Base-by-base conservation (phyloP, 2,329 filamentous ascomycete genomes). In the Aspergillus sp. region DNA sequence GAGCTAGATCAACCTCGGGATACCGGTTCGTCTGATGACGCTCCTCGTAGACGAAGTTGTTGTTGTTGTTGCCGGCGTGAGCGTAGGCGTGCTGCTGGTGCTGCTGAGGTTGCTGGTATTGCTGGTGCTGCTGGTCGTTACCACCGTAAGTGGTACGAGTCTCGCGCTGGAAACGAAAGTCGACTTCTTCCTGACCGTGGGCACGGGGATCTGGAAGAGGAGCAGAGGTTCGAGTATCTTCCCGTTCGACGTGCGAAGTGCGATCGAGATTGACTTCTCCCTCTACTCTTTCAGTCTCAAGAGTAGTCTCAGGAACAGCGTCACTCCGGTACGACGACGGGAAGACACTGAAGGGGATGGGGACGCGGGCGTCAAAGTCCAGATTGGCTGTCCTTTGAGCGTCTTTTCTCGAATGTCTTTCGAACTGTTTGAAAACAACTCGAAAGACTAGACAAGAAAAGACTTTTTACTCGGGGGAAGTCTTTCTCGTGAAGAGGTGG, bases 291-390 rank as follows among this genome's bases (percentile, higher is more conserved):
- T 56, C 61, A 46, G 63, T 24, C 76, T 87, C 88, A 72, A 86
- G 81, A 80, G 87, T 87, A 79, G 84, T 81, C 77, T 85, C 81
- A 75, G 82, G 84, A 79, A 84, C 83, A 82, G 84, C 83, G 82
- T 87, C 85, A 85, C 85, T 88, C 82, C 90, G 87, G 87, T 97
- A 98, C 82, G 92, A 91, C 82, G 92, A 96, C 85, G 94, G 94
- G 88, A 98, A 97, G 90, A 97, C 90, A 91, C 92, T 97, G 89
- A 97, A 96, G 84, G 94, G 94, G 83, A 98, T 95, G 86, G 94
- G 92, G 83, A 97, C 91, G 83, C 92, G 91, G 84, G 93, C 92
- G 90, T 96, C 93, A 95, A 96, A 97, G 91, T 97, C 93, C 93
- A 97, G 93, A 85, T 92, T 97, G 91, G 84, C 91, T 90, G 90